phyloP scores from a whole-genome alignment of 768 basidiomycete species.

The Chiua virens region DNA sequence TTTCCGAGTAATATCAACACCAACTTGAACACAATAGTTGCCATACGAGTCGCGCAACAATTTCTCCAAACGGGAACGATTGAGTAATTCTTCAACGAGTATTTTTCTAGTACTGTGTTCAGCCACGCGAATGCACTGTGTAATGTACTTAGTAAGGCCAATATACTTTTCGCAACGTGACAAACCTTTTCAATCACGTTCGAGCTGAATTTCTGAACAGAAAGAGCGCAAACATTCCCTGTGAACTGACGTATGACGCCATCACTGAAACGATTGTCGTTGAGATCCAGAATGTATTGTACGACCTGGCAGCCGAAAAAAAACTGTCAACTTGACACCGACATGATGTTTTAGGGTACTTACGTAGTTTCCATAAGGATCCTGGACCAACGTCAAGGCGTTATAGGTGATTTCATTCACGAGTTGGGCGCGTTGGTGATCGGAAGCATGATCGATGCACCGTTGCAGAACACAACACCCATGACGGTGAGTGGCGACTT shows the following conservation, averaged over 20 bases:
- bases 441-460: slow-evolving; percentile 97
- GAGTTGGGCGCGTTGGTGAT: slow-evolving; percentile 91
- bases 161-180: not conserved
- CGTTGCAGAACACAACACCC: slow-evolving; percentile 98
- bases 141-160: not conserved
- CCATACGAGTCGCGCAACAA: slow-evolving; percentile 94
- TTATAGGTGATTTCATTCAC: slow-evolving; percentile 99
- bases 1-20: slow-evolving; percentile 18
- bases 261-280: slow-evolving; percentile 98
- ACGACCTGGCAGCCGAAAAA: slow-evolving; percentile 60
- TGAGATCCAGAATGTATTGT: slow-evolving; percentile 97
- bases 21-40: slow-evolving; percentile 90
- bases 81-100: slow-evolving; percentile 92
- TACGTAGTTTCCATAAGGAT: slow-evolving; percentile 93
- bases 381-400: slow-evolving; percentile 95
- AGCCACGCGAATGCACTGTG: slow-evolving; percentile 84
- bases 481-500: slow-evolving; percentile 97
- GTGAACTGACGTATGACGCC: slow-evolving; percentile 96
- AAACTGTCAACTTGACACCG: not conserved
- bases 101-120: slow-evolving; percentile 93
- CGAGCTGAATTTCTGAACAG: slow-evolving; percentile 98
- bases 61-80: slow-evolving; percentile 93
- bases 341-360: slow-evolving; percentile 24
- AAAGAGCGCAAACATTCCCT: slow-evolving; percentile 96
- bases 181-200: slow-evolving; percentile 96